Evolutionary conservation across 306 rosid genomes (phyloP).

Genomic region (Mimosa bimucronata): DNA sequence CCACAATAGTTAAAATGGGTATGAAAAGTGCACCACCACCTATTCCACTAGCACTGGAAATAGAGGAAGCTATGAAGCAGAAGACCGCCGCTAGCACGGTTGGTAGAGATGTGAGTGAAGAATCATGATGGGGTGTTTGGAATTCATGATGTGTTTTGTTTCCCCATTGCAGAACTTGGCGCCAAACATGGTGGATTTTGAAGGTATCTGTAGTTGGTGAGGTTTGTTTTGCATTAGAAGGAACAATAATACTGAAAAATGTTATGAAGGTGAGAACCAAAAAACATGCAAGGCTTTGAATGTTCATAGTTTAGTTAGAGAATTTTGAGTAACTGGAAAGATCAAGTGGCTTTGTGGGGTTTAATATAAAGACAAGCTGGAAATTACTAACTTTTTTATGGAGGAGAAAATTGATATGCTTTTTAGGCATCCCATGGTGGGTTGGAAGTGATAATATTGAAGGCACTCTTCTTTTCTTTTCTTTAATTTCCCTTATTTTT

Average conservation of each 20-base stretch:
- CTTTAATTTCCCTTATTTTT: too few relatives aligned
- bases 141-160: conserved; percentile 7
- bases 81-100: conserved; percentile 42
- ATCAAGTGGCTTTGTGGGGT: neutral
- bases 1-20: conserved; percentile 68
- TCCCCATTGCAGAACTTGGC: conserved; percentile 44
- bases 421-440: neutral
- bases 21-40: conserved; percentile 89
- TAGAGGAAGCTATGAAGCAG: conserved; percentile 59
- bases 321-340: neutral
- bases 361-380: conserved; percentile 25
- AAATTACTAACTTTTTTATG: neutral
- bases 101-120: conserved; percentile 38
- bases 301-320: conserved; percentile 39
- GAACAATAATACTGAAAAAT: conserved; percentile 26
- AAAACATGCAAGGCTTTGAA: conserved; percentile 21
- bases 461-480: neutral
- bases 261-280: conserved; percentile 42
- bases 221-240: conserved; percentile 59
- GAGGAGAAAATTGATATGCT: neutral
- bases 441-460: neutral
- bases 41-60: conserved; percentile 74
- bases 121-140: conserved; percentile 38
- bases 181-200: conserved; percentile 36
- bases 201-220: conserved; percentile 45